A percentile compares a stretch with the other conserved stretches of the same genome.
These are phyloP conservation scores for Chamaecyparis obtusa DNA, from an alignment of 75 land plant genomes.

Conservation along the genomic window DNA sequence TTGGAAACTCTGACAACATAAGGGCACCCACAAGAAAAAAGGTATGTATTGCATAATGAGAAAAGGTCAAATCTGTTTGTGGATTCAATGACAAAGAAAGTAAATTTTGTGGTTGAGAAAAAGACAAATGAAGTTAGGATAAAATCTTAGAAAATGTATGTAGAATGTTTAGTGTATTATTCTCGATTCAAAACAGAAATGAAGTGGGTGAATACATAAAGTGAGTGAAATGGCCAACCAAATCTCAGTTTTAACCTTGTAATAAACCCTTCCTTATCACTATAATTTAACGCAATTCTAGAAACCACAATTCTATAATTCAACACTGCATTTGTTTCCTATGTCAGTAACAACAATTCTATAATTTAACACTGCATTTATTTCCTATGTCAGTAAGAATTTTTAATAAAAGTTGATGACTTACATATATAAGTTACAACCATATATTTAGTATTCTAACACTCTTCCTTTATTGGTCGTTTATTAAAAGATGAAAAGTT, in stretches of 20 bases:
- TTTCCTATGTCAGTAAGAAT: background rate
- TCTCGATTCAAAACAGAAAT: background rate
- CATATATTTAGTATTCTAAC: background rate
- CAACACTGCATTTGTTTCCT: background rate
- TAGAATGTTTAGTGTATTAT: background rate
- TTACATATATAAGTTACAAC: background rate
- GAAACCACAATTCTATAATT: background rate
- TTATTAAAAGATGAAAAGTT: background rate
- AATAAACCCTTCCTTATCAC: background rate
- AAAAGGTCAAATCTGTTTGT: background rate
- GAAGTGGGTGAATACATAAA: background rate
- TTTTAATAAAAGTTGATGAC: background rate
- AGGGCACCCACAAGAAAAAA: slow-evolving; percentile 65
- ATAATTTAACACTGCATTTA: no score
- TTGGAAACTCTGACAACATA: slow-evolving; percentile 87
- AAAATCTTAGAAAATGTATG: no score
- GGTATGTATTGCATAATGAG: slow-evolving; percentile 38
- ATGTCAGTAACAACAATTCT: background rate
- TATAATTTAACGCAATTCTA: no score
- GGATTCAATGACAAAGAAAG: background rate
- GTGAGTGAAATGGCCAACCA: background rate
- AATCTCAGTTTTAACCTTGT: background rate
- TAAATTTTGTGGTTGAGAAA: background rate
- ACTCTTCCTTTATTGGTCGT: background rate
- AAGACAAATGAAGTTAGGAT: background rate